Percentiles rank a stretch among this genome's conserved stretches.
Evolutionary conservation across 257 asterid genomes (phyloP).

Genomic region (Solanum medicagineum): DNA sequence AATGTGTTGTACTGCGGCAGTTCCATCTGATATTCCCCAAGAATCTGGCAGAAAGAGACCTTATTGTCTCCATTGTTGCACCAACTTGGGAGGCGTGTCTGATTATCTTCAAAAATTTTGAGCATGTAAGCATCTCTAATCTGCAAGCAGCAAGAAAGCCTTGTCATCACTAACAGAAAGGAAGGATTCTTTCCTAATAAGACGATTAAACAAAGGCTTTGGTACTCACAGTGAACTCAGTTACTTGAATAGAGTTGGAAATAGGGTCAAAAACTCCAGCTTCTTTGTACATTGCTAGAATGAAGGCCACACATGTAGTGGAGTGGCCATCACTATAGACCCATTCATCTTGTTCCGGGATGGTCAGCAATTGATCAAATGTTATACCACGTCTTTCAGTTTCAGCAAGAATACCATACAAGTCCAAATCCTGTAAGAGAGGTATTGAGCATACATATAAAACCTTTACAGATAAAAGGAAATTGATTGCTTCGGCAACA

Average conservation of each 20-base stretch:
- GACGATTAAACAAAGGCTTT: not conserved
- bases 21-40: conserved; percentile 86
- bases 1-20: conserved; percentile 69
- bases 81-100: conserved; percentile 77
- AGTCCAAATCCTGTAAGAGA: conserved; percentile 56
- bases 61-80: conserved; percentile 48
- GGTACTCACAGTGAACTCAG: conserved; percentile 84
- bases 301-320: conserved; percentile 93
- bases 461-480: not conserved
- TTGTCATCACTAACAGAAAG: not conserved
- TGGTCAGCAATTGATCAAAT: conserved; percentile 79
- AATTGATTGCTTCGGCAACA: not conserved
- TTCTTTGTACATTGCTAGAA: conserved; percentile 87
- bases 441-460: not conserved
- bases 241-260: conserved; percentile 79
- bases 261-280: conserved; percentile 83
- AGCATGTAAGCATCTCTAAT: conserved; percentile 95
- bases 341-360: conserved; percentile 99
- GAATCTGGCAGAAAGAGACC: conserved; percentile 86
- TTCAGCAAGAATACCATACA: conserved; percentile 75
- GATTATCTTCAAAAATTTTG: conserved; percentile 61
- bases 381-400: conserved; percentile 83
- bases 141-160: conserved; percentile 23
- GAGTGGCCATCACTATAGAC: conserved; percentile 97
- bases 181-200: not conserved